Evolutionary conservation across 2,329 filamentous ascomycete species (phyloP).

Genomic region (Fusarium sp.): DNA sequence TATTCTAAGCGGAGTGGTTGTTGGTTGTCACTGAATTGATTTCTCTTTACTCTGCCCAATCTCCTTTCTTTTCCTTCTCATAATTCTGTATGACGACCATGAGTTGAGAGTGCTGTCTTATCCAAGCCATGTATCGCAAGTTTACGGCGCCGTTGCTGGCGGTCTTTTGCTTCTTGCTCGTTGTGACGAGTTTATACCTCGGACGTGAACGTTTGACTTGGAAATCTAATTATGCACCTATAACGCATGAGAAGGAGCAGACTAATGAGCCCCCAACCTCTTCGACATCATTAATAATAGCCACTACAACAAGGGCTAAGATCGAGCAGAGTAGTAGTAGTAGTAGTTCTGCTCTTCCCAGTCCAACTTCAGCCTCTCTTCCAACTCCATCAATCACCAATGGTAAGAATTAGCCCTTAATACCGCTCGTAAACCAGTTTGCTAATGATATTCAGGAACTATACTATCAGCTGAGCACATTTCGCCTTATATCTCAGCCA

Average conservation of each 20-base stretch:
- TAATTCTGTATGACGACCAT: background rate
- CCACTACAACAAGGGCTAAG: background rate
- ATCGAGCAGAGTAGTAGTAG: background rate
- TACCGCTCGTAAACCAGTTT: accelerated
- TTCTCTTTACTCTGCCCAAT: background rate
- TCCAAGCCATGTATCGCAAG: constrained; percentile 34
- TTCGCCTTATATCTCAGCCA: constrained; percentile 48
- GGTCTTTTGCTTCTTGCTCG: constrained; percentile 31
- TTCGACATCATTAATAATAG: background rate
- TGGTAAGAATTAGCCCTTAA: background rate
- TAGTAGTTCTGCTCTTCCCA: background rate
- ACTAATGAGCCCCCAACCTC: background rate
- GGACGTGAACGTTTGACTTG: constrained; percentile 32
- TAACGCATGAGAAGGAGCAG: background rate
- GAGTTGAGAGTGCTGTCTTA: background rate
- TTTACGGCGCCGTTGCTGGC: constrained; percentile 29
- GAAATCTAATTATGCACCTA: constrained; percentile 16
- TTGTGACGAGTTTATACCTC: constrained; percentile 37
- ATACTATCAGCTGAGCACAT: constrained; percentile 35
- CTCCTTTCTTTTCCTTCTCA: background rate
- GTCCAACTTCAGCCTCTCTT: background rate
- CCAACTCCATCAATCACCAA: constrained; percentile 13
- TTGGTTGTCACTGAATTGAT: constrained; percentile 7
- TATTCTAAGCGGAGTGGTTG: background rate
- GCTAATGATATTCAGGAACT: constrained; percentile 45